phyloP scores from a whole-genome alignment of 2,329 filamentous ascomycete species.

The Clonostachys sp. region DNA sequence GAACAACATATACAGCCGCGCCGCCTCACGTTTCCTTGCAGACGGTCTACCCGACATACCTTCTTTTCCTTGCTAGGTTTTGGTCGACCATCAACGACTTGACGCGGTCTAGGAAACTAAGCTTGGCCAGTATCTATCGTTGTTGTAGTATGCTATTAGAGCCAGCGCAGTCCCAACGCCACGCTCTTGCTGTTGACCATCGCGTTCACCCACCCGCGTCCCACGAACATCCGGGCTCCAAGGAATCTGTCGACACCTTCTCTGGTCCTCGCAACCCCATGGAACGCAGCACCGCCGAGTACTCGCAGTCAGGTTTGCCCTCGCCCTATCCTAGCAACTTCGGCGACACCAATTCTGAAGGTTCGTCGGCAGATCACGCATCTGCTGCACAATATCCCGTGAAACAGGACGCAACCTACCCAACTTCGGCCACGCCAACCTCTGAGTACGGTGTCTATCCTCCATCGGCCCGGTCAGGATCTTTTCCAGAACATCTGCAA shows the following conservation, averaged over 20 bases:
- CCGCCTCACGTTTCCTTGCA: constrained; percentile 20
- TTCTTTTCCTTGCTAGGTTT: constrained; percentile 8
- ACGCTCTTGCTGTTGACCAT: constrained; percentile 5
- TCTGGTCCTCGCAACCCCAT: constrained; percentile 31
- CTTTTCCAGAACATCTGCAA: constrained; percentile 77
- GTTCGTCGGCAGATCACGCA: constrained; percentile 80
- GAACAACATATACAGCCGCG: constrained; percentile 26
- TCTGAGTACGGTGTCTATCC: constrained; percentile 85
- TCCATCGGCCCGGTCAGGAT: constrained; percentile 70
- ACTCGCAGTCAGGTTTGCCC: constrained; percentile 85
- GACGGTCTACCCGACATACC: constrained; percentile 14
- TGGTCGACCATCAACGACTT: constrained; percentile 15
- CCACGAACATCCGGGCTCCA: constrained; percentile 9
- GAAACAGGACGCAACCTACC: constrained; percentile 77
- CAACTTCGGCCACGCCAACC: constrained; percentile 75
- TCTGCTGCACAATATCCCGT: constrained; percentile 88
- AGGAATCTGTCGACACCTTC: constrained; percentile 16
- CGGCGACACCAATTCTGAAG: constrained; percentile 77
- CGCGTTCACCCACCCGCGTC: constrained; percentile 11
- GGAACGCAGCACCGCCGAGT: constrained; percentile 66
- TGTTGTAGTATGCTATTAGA: background rate
- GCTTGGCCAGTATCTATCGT: background rate
- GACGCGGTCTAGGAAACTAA: constrained; percentile 20
- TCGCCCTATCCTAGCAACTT: constrained; percentile 64
- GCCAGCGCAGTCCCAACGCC: too few species aligned